phyloP scores from a whole-genome alignment of 1,139 yeast genomes.

The Yamadazyma sp. region DNA sequence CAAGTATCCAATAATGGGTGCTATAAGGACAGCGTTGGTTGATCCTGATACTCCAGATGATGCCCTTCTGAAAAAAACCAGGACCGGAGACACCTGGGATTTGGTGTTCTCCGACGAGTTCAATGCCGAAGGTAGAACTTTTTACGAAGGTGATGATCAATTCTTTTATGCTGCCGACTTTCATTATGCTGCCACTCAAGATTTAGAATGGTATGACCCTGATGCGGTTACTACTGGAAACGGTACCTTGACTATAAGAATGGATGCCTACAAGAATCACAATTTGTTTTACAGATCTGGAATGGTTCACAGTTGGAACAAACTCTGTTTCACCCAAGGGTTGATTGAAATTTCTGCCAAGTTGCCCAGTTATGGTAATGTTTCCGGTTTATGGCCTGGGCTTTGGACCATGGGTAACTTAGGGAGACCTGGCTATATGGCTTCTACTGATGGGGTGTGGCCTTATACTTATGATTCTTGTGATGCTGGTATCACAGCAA shows the following conservation, averaged over 20 bases:
- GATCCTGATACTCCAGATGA: slow-evolving; percentile 78
- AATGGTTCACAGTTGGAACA: slow-evolving; percentile 85
- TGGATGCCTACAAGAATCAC: slow-evolving; percentile 77
- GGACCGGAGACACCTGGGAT: slow-evolving; percentile 63
- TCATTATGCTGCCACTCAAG: slow-evolving; percentile 77
- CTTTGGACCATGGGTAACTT: slow-evolving; percentile 85
- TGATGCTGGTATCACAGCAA: slow-evolving; percentile 89
- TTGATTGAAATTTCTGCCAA: slow-evolving; percentile 65
- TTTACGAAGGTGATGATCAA: slow-evolving; percentile 82
- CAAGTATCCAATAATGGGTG: slow-evolving; percentile 57
- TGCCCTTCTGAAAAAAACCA: slow-evolving; percentile 46
- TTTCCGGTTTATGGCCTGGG: slow-evolving; percentile 88
- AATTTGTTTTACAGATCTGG: slow-evolving; percentile 76
- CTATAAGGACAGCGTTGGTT: slow-evolving; percentile 60
- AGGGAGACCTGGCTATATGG: slow-evolving; percentile 80
- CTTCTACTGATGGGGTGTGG: slow-evolving; percentile 85
- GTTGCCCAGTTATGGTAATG: slow-evolving; percentile 68
- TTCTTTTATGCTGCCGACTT: slow-evolving; percentile 77
- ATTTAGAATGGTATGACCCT: slow-evolving; percentile 87
- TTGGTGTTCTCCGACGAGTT: slow-evolving; percentile 84
- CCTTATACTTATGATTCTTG: slow-evolving; percentile 81
- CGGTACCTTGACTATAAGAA: slow-evolving; percentile 62
- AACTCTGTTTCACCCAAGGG: slow-evolving; percentile 79
- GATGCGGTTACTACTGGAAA: slow-evolving; percentile 71
- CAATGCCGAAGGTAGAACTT: slow-evolving; percentile 78